Percentiles rank a stretch among this genome's conserved stretches.
Conservation (phyloP, 352 stramenopile genomes). For the Pythium utonaiense region DNA sequence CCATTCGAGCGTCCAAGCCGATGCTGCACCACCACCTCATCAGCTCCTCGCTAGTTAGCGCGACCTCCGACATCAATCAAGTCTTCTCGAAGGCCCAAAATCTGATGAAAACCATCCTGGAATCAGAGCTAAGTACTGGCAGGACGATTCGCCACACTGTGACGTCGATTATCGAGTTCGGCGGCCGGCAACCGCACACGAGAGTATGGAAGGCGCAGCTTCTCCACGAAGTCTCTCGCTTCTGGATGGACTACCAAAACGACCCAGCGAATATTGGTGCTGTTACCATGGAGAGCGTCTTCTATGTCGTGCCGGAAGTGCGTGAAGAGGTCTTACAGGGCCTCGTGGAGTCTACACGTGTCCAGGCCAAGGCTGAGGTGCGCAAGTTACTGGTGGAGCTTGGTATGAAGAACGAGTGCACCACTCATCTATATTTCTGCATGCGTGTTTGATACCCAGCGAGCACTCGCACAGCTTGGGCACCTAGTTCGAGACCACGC, state of each 20-base stretch:
- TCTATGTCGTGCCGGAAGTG: slow-evolving; percentile 15
- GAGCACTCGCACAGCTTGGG: neutral
- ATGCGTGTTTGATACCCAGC: slow-evolving; percentile 3
- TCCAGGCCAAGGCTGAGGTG: slow-evolving; percentile 7
- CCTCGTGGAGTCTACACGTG: slow-evolving; percentile 11
- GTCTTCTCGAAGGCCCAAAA: slow-evolving; percentile 41
- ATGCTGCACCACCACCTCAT: slow-evolving; percentile 61
- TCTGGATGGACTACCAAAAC: slow-evolving; percentile 38
- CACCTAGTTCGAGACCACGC: slow-evolving; percentile 9
- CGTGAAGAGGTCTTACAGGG: slow-evolving; percentile 16
- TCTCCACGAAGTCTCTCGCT: slow-evolving; percentile 68
- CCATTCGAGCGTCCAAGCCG: slow-evolving; percentile 70
- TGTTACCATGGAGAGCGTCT: slow-evolving; percentile 12
- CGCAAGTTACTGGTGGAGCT: too few species aligned
- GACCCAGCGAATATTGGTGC: neutral
- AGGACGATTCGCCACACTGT: slow-evolving; percentile 7
- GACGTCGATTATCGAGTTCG: slow-evolving; percentile 46
- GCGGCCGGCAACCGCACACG: slow-evolving; percentile 61
- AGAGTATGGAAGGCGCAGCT: slow-evolving; percentile 75
- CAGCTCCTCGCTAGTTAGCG: neutral
- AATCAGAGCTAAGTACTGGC: neutral
- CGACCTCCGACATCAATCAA: slow-evolving; percentile 26
- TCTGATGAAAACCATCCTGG: slow-evolving; percentile 31
- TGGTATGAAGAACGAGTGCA: too few species aligned
- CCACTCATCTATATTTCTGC: too few species aligned